Conservation (phyloP, 306 rosid genomes). For the Quercus rubra region DNA sequence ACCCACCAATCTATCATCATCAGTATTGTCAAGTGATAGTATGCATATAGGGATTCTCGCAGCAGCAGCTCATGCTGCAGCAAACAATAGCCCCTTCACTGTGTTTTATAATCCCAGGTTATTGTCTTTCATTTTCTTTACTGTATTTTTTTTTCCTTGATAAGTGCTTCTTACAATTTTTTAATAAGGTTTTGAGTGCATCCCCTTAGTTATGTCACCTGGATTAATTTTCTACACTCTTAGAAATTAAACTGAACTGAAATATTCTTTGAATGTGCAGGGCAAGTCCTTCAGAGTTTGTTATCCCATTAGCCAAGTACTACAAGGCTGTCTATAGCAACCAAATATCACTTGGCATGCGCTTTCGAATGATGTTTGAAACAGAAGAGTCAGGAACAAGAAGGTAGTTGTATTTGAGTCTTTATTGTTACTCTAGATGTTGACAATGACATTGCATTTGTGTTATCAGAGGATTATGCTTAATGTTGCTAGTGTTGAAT, state of each 20-base stretch:
- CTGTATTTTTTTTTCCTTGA: not conserved
- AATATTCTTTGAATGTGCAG: constrained; percentile 43
- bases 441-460: not conserved
- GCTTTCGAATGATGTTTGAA: constrained; percentile 96
- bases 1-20: constrained; percentile 76
- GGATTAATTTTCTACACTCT: constrained; percentile 2
- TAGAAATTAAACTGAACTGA: not conserved
- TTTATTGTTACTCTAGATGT: not conserved
- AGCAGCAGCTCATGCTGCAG: constrained; percentile 96
- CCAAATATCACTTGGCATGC: constrained; percentile 93
- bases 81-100: constrained; percentile 84
- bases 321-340: constrained; percentile 92
- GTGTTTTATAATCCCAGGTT: constrained; percentile 95
- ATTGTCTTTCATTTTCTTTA: constrained; percentile 1
- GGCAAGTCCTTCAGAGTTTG: constrained; percentile 98
- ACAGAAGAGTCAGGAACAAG: constrained; percentile 98
- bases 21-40: constrained; percentile 89
- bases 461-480: not conserved
- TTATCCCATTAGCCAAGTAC: constrained; percentile 94
- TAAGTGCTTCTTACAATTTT: not conserved
- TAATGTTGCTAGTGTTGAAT: not conserved
- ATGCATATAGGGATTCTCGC: constrained; percentile 99
- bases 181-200: constrained; percentile 7
- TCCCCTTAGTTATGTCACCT: not conserved
- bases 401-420: constrained; percentile 54